Base-by-base conservation (phyloP, 768 basidiomycete species). In the Boletus reticuloceps region DNA sequence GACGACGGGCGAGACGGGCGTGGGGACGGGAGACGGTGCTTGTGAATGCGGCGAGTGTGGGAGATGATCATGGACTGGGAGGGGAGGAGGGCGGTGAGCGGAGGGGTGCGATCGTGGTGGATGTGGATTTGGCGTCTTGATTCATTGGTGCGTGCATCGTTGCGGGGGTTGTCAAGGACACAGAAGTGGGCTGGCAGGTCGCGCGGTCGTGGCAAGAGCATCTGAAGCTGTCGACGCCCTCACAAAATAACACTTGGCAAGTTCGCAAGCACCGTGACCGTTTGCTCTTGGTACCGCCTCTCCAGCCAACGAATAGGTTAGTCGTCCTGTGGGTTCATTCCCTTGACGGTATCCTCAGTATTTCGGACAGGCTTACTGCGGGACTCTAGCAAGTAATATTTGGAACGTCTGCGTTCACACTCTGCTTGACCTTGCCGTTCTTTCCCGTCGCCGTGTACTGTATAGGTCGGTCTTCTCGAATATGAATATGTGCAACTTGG, bases 21-120 rank as follows among this genome's bases (percentile, higher is more conserved):
- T 52, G 51, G 54, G 56, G 61, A 19, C 47, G 54, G 25, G 53
- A 56, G 39, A 70, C 71, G 8, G 48, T 69, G 17, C 54, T 75
- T 29, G 64, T 74, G 48, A 75, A 75, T 59, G 69, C 68, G 14
- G 67, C 73, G n/a, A 61, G 51, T 14, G 44, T 58, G 31, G 44
- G 65, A 3, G 63, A 74, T 17, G 67, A 17, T 27, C 8, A 29
- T 29, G 27, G 27, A 8, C 27, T 29, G 27, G 27, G 27, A 27
- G 0, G n/a, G 17, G 42, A 63, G 9, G 42, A 63, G 9, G 58
- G 68, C 41, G 50, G 64, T 16, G 44, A 65, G 51, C 60, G 50
- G 27, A 58, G 53, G 42, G 69, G 64, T 34, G 71, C 68, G 14
- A 61, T 72, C 38, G 67, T 66, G 7, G 58, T 74, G 17, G 69